Evolutionary conservation across 768 basidiomycete species (phyloP), one percentile per base, ranked within the genome.

Genomic region (Kwoniella bestiolae): DNA sequence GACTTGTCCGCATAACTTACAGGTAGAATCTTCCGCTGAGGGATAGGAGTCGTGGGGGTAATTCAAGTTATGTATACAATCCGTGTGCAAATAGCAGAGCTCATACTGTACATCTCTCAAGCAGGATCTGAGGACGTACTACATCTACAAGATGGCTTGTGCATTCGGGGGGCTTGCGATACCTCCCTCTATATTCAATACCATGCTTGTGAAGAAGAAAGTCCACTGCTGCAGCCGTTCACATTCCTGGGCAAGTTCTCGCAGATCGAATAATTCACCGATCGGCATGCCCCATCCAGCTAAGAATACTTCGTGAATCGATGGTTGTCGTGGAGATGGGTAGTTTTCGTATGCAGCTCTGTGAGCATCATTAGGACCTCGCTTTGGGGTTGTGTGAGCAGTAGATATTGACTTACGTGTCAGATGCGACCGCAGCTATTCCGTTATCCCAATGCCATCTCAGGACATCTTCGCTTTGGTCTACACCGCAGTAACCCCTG

Each of bases 101-200:
- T n/a, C n/a, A n/a, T n/a, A n/a, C n/a, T n/a, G n/a, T n/a, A n/a
- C 35, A 38, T 12, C 4, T 12, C 18, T 18, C 11, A 38, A 18
- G 35, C 35, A 12, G 12, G 12, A 38, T 11, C 35, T 38, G 12
- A 38, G 35, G 35, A 7, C 11, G 35, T 12, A 38, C 35, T 2
- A 38, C 35, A 38, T 38, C n/a, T 53, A 74, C 51, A 74, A 55
- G 18, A 74, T 69, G 2, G 69, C 69, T 34, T 68, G 66, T 8
- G 72, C 72, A 31, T 74, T 74, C 4, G 72, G 69, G 9, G 72
- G 72, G 56, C 69, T 74, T 3, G 72, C 72, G 38, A 74, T 69
- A 8, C 72, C 72, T 5, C 67, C 69, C 7, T 66, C 51, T 11
- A 74, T 35, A 34, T 71, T 66, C 45, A 74, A 58, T 1, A 60